Evolutionary conservation across 352 stramenopile genomes (phyloP), one percentile per base, ranked within the genome.

Genomic region (Phytophthora pluvialis): DNA sequence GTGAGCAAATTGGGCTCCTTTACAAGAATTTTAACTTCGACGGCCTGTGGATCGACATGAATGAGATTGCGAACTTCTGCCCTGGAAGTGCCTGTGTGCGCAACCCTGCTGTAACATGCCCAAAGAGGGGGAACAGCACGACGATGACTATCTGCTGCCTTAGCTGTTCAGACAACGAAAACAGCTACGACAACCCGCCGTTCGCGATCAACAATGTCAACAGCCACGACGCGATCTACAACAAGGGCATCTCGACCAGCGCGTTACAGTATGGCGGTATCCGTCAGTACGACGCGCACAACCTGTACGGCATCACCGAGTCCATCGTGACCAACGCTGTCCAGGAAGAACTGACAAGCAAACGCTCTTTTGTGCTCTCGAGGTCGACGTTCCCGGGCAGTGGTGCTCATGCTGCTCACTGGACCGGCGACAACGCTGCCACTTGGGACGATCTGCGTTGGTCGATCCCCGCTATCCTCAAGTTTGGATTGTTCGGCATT

Each of bases 21-120:
- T 67, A 91, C 70, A 72, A 86, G 18, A 71, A 44, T 8, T 44
- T 83, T n/a, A 29, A 47, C 1, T 91, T 81, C 42, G 86, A 96
- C 44, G 86, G 88, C 21, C 60, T 94, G 8, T 95, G 88, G 88
- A 89, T 96, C 53, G 88, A 96, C 64, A 96, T 96, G 88, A 96
- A 96, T 66, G 88, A 96, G 46, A 60, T 91, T 5, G 81, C 83
- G 12, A 93, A 90, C 65, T 94, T 95, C 43, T 93, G 81, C 42
- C 70, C 72, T 1, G 83, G 82, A 4, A 74, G 59, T 1, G 61
- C 36, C 15, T 88, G 79, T 46, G 13, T 51, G n/a, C n/a, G n/a
- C n/a, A n/a, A n/a, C n/a, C n/a, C 64, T 1, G 59, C 28, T 42
- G 64, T 68, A 4, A 72, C 70, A 11, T 88, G 77, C 40, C 73